Conservation (phyloP, 2,329 filamentous ascomycete species). For the Tolypocladium endophyticum region DNA sequence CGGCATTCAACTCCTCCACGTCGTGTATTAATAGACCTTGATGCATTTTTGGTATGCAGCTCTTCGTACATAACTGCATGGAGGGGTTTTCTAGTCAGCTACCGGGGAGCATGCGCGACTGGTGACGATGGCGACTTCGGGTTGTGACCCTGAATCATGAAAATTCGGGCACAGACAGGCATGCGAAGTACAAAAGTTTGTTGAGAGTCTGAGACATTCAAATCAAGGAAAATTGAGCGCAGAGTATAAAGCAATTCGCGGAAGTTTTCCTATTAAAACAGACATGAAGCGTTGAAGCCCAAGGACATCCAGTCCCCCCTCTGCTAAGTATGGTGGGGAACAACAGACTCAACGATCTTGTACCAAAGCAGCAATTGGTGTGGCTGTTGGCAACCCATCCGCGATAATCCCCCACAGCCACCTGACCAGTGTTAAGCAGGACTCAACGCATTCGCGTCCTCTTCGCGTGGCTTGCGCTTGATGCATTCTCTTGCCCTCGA, state of each 20-base stretch:
- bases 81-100: neutral
- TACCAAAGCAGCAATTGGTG: neutral
- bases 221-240: neutral
- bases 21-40: neutral
- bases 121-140: neutral
- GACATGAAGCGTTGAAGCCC: too few relatives aligned
- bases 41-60: neutral
- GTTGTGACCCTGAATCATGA: neutral
- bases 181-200: too few relatives aligned
- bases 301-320: neutral
- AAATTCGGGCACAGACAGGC: too few relatives aligned
- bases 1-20: neutral
- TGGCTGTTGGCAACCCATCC: neutral
- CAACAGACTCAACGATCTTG: neutral
- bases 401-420: neutral
- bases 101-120: neutral
- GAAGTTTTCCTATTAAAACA: neutral
- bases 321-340: neutral
- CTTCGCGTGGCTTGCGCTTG: neutral
- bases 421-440: too few relatives aligned
- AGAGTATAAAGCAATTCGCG: neutral
- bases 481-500: neutral
- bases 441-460: neutral
- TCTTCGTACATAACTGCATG: too few relatives aligned
- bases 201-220: too few relatives aligned